Evolutionary conservation across 345 rosid species (phyloP), one percentile per base, ranked within the genome.

Genomic region (Nephelium lappaceum): DNA sequence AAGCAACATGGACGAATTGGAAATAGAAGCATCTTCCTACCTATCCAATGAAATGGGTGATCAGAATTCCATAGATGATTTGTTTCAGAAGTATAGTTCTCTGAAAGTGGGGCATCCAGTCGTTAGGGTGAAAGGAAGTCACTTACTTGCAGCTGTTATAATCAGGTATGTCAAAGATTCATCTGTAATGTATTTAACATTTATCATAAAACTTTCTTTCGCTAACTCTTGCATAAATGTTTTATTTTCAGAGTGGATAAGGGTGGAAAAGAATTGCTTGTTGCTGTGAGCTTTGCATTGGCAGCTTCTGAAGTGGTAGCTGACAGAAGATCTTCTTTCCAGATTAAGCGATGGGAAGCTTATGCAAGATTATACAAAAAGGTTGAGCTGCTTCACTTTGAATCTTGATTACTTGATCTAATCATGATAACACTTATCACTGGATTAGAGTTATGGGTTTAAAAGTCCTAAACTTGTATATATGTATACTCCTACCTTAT

Each of bases 301-400:
- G 88, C 90, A 39, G 91, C 95, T 78, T 87, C 93, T 77, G 92
- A 91, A 84, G 92, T 89, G 24, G 93, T 91, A 21, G 92, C 93
- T 79, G 90, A 87, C 61, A 83, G 95, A 82, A 88, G 90, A 85
- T 88, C 90, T 77, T 87, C 92, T 80, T 87, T 81, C 76, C 91
- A 86, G 80, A 85, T 74, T 69, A 87, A 87, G 84, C 81, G 89
- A 72, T 91, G 95, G 95, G 95, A 91, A 78, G 89, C 89, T 24
- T 91, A 89, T 84, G 95, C 92, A 25, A 88, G 87, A 77, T 76
- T 90, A 72, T 90, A 75, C 86, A 91, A 90, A 81, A 91, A 90
- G 93, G 95, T 90, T 60, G 23, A 47, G 73, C 49, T 79, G 24
- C 76, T 76, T 62, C 36, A 5, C 60, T 71, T 64, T 82, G 31